Evolutionary conservation across 2,329 filamentous ascomycete genomes (phyloP), one percentile per base, ranked within the genome.

Genomic region (Sclerotinia subarctica): DNA sequence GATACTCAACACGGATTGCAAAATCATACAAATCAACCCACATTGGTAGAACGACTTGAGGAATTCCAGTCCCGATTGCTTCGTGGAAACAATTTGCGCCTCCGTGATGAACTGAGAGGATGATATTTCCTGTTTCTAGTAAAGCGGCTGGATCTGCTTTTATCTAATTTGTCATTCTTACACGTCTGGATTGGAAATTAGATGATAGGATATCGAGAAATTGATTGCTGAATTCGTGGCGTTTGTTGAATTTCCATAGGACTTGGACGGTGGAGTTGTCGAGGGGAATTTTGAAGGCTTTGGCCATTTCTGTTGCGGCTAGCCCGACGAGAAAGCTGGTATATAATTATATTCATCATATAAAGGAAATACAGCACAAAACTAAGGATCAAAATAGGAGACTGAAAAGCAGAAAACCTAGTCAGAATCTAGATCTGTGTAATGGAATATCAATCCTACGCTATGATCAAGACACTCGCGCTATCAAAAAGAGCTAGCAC

Each of bases 11-110:
- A 1, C 78, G 75, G 5, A 73, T 71, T 13, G 81, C 81, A 66
- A 78, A 82, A 59, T 81, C 80, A 68, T 82, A 83, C 0, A 78
- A 74, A 62, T 83, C 82, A 0, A 78, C 72, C 82, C 82, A 83
- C 0, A 79, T 64, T 0, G 82, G 81, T 1, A 84, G 74, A 19
- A 83, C 70, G 6, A 83, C 70, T 47, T 83, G 82, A 3, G 82
- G 78, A 7, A 81, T 74, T 6, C 81, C 81, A 6, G 78, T 75
- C 3, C 81, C 73, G 62, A 81, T 73, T 5, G 78, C 78, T 70
- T 83, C 82, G 29, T 81, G 77, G 68, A 78, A 83, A 52, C 73
- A 77, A 66, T 77, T 78, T 2, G 78, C 73, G 3, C 79, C 79
- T 13, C 79, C 79, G 54, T 81, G 79, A 57, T 80, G 77, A 1